A percentile compares a stretch with the other conserved stretches of the same genome.
Conservation (phyloP, 306 rosid genomes). For the Sophora flavescens region DNA sequence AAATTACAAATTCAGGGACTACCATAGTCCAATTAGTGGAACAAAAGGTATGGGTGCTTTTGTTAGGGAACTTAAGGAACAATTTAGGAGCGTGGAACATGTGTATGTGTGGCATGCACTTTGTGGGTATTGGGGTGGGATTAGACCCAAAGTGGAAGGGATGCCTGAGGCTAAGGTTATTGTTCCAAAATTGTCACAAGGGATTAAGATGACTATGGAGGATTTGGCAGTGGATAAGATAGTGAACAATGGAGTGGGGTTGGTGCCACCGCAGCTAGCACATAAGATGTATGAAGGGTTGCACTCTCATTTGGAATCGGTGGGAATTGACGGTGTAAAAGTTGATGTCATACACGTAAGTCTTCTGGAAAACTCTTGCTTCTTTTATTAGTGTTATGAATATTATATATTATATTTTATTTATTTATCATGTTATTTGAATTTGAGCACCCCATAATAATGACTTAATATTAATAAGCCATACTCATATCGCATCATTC, state of each 20-base stretch:
- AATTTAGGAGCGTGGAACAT: slow-evolving; percentile 61
- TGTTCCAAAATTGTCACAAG: slow-evolving; percentile 56
- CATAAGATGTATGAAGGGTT: slow-evolving; percentile 60
- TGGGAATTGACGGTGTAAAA: slow-evolving; percentile 80
- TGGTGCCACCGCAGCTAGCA: slow-evolving; percentile 67
- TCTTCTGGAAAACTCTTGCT: neutral
- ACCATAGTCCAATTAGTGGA: neutral
- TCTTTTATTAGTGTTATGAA: neutral
- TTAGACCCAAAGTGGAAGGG: slow-evolving; percentile 53
- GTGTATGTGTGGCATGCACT: slow-evolving; percentile 90
- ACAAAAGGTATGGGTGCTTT: slow-evolving; percentile 66
- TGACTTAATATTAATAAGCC: no score
- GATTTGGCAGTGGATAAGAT: slow-evolving; percentile 84
- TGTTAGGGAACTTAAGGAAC: slow-evolving; percentile 66
- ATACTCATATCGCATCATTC: no score
- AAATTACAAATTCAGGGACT: slow-evolving; percentile 66
- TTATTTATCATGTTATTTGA: no score
- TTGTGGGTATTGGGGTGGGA: slow-evolving; percentile 87
- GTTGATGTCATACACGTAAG: slow-evolving; percentile 83
- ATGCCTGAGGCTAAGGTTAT: slow-evolving; percentile 64
- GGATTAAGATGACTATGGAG: slow-evolving; percentile 63
- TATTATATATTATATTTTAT: no score
- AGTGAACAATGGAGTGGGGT: slow-evolving; percentile 64
- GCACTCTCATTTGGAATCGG: slow-evolving; percentile 65
- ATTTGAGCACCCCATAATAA: no score